phyloP scores from a whole-genome alignment of 371 early-diverging fungal genomes.

The Aphelidium insulamus region DNA sequence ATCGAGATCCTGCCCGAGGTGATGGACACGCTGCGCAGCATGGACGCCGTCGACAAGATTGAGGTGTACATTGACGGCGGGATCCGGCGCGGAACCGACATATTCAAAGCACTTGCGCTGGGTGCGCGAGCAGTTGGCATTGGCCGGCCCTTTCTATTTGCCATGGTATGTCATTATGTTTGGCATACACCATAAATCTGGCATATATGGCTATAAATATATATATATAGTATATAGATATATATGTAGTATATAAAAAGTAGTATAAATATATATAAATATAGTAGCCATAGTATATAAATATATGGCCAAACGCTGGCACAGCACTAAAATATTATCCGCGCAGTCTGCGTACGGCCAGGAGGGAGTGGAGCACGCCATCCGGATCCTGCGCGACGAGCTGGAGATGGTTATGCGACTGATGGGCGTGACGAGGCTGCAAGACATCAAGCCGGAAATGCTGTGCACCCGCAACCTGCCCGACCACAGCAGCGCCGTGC shows the following conservation, averaged over 20 bases:
- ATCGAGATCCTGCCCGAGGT: slow-evolving; percentile 72
- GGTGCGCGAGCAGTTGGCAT: slow-evolving; percentile 87
- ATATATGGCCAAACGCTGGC: no score
- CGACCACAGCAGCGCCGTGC: slow-evolving; percentile 17
- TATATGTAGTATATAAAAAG: no score
- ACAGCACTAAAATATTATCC: no score
- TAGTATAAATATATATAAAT: no score
- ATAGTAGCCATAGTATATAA: no score
- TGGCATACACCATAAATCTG: no score
- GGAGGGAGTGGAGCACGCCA: slow-evolving; percentile 42
- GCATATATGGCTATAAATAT: no score
- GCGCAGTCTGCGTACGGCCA: slow-evolving; percentile 51
- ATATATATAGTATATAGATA: no score
- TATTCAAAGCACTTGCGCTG: slow-evolving; percentile 79
- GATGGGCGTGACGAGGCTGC: slow-evolving; percentile 34
- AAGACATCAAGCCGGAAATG: slow-evolving; percentile 30
- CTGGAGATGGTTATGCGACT: slow-evolving; percentile 13
- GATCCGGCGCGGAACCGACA: slow-evolving; percentile 65
- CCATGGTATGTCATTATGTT: no score
- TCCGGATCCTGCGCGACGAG: slow-evolving; percentile 38
- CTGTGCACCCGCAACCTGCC: slow-evolving; percentile 26
- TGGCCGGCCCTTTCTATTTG: slow-evolving; percentile 59
- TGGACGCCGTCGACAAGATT: no score
- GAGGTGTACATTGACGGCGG: slow-evolving; percentile 86
- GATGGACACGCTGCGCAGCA: slow-evolving; percentile 33